A percentile compares a stretch with the other conserved stretches of the same genome.
These are phyloP conservation scores for Pyrenopolyporus hunteri DNA, from an alignment of 495 filamentous ascomycete genomes.

Conservation along the genomic window DNA sequence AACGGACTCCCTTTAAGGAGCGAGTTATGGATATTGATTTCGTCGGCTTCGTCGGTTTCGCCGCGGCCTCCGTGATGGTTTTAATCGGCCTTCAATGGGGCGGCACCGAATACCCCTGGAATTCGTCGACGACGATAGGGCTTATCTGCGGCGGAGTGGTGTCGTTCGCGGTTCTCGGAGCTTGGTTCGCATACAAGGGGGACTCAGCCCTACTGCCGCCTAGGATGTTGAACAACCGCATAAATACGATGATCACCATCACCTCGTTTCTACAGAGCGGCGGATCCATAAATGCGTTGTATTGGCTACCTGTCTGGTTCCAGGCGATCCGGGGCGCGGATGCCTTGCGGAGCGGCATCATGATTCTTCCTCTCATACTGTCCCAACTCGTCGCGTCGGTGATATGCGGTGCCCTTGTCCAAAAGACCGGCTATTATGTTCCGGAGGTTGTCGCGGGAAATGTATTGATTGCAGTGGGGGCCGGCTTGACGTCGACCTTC, in stretches of 20 bases:
- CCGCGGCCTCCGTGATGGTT: slow-evolving; percentile 50
- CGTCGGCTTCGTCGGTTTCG: slow-evolving; percentile 54
- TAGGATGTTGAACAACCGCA: slow-evolving; percentile 32
- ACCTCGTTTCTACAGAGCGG: slow-evolving; percentile 33
- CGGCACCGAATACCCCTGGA: slow-evolving; percentile 55
- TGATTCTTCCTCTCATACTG: slow-evolving; percentile 59
- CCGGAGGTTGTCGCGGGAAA: slow-evolving; percentile 57
- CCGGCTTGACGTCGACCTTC: slow-evolving; percentile 59
- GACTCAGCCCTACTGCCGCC: slow-evolving; percentile 49
- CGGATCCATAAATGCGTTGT: slow-evolving; percentile 26
- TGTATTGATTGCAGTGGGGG: slow-evolving; percentile 61
- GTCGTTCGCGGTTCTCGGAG: slow-evolving; percentile 47
- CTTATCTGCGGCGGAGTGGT: slow-evolving; percentile 52
- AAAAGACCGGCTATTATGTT: slow-evolving; percentile 56
- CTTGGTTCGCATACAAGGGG: slow-evolving; percentile 53
- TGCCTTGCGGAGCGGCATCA: slow-evolving; percentile 57
- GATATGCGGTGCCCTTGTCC: slow-evolving; percentile 49
- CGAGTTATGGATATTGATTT: slow-evolving; percentile 51
- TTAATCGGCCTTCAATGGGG: slow-evolving; percentile 60
- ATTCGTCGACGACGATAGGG: slow-evolving; percentile 43
- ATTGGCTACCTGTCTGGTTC: slow-evolving; percentile 69
- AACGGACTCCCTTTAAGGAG: neutral
- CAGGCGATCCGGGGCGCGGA: slow-evolving; percentile 60
- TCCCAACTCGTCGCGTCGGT: slow-evolving; percentile 56
- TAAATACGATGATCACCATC: slow-evolving; percentile 40